These are phyloP conservation scores for Gossypium bickii DNA, from an alignment of 345 rosid genomes.

Conservation along the genomic window DNA sequence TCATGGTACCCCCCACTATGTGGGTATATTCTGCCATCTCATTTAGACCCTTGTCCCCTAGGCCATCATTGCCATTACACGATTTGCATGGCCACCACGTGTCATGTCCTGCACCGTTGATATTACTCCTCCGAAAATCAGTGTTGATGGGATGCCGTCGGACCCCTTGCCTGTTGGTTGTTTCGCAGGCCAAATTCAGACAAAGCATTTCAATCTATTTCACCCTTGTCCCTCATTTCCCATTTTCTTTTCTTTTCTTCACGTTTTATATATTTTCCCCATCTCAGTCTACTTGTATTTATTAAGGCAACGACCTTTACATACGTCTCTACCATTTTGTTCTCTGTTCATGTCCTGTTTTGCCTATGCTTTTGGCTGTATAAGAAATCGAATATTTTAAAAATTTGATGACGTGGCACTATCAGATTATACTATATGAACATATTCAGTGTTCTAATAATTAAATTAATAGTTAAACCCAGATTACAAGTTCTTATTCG, in stretches of 20 bases:
- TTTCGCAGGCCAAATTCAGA: constrained; percentile 40
- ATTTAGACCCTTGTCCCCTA: background rate
- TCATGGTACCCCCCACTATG: constrained; percentile 47
- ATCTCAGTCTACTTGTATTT: background rate
- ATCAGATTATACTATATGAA: fast-evolving
- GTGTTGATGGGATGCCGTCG: constrained; percentile 27
- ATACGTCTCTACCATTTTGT: no score
- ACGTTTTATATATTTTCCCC: background rate
- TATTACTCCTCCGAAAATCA: background rate
- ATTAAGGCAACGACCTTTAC: background rate
- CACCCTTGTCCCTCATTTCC: background rate
- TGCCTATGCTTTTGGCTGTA: background rate
- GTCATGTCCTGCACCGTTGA: constrained; percentile 36
- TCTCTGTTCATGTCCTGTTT: no score
- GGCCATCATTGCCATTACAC: background rate
- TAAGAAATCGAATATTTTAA: no score
- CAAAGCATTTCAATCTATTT: constrained; percentile 14
- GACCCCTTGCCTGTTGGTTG: constrained; percentile 34
- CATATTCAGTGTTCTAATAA: fast-evolving
- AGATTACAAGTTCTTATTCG: no score
- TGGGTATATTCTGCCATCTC: constrained; percentile 31
- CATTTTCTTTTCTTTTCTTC: background rate
- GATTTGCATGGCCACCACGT: constrained; percentile 63
- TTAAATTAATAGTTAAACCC: fast-evolving
- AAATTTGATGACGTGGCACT: no score